These are phyloP conservation scores for Ramaria rubella DNA, from an alignment of 768 basidiomycete genomes.

Conservation along the genomic window DNA sequence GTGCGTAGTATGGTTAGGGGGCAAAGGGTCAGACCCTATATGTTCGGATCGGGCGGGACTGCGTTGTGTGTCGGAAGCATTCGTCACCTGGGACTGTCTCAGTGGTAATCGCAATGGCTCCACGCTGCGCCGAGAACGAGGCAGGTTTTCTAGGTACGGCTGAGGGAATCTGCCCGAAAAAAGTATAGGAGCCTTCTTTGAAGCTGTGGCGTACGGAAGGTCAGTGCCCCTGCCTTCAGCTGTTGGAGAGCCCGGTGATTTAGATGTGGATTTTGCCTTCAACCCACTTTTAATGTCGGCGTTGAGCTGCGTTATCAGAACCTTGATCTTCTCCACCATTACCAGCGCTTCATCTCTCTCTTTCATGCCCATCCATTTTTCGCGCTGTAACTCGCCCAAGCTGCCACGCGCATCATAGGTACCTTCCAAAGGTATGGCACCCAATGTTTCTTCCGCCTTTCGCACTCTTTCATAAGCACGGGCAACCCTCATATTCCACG, in stretches of 20 bases:
- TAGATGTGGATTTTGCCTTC: background rate
- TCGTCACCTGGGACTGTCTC: background rate
- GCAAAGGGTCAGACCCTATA: background rate
- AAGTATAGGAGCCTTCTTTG: constrained; percentile 1
- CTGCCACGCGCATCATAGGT: constrained; percentile 30
- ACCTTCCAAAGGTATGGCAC: constrained; percentile 29
- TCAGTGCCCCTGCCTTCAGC: background rate
- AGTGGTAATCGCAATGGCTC: constrained; percentile 7
- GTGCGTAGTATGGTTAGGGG: background rate
- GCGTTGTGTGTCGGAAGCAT: background rate
- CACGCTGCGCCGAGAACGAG: constrained; percentile 6
- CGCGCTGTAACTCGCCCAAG: constrained; percentile 31
- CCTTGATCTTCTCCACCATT: constrained; percentile 32
- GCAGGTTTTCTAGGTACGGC: constrained; percentile 6
- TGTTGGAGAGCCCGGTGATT: background rate
- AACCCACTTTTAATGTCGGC: background rate
- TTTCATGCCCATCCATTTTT: constrained; percentile 40
- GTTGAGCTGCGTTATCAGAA: constrained; percentile 30
- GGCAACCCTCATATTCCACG: constrained; percentile 36
- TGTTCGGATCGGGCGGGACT: background rate
- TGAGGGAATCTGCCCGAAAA: background rate
- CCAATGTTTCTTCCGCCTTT: constrained; percentile 27
- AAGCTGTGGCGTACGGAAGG: background rate
- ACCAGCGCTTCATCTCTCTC: constrained; percentile 35
- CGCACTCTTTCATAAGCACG: constrained; percentile 39